phyloP scores from a whole-genome alignment of 345 rosid species.

The Salix brachista region DNA sequence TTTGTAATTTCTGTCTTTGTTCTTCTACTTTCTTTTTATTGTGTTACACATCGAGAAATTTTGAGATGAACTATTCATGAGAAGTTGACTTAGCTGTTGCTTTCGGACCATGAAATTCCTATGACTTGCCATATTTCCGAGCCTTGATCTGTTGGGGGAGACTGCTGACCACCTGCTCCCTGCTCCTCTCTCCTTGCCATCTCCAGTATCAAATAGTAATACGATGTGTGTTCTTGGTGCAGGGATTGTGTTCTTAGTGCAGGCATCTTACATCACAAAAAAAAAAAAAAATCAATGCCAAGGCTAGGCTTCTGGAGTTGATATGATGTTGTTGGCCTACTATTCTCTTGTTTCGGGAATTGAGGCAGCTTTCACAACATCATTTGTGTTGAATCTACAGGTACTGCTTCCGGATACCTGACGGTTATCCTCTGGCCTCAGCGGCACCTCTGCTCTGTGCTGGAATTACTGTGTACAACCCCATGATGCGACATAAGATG shows the following conservation, averaged over 20 bases:
- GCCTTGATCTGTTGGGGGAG: no score
- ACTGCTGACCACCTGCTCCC: not conserved
- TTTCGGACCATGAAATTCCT: no score
- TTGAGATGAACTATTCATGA: no score
- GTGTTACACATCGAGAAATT: no score
- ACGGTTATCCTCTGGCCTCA: slow-evolving; percentile 54
- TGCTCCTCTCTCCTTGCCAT: not conserved
- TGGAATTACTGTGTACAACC: not conserved
- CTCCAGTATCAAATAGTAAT: not conserved
- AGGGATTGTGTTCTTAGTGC: no score
- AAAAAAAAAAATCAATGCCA: not conserved
- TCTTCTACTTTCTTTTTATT: not conserved
- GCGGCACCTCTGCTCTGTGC: not conserved
- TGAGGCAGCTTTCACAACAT: not conserved
- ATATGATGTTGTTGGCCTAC: not conserved
- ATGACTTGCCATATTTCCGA: no score
- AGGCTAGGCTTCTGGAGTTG: not conserved
- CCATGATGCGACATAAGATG: not conserved
- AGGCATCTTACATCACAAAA: not conserved
- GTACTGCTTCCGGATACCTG: slow-evolving; percentile 73
- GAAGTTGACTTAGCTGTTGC: no score
- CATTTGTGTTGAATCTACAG: slow-evolving; percentile 34
- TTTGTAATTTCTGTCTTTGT: not conserved
- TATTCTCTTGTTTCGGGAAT: not conserved
- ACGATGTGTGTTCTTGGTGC: no score